These are phyloP conservation scores for Sugiyamaella smithiae DNA, from an alignment of 805 yeast species.

Conservation along the genomic window DNA sequence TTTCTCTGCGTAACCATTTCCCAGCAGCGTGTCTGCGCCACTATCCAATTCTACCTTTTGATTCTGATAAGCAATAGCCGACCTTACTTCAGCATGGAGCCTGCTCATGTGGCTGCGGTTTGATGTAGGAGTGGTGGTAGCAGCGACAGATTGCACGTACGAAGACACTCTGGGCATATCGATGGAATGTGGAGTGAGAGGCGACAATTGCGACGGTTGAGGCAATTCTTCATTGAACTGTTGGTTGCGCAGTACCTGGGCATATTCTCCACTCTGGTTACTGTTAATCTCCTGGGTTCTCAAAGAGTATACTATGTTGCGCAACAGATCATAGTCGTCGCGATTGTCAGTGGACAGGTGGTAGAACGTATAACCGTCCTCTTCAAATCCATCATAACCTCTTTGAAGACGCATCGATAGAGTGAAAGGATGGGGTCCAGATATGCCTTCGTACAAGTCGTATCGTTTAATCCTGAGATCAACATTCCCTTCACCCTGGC, in stretches of 20 bases:
- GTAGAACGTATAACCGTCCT: constrained; percentile 21
- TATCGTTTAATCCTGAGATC: constrained; percentile 13
- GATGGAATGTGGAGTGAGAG: too few relatives aligned
- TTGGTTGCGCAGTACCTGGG: neutral
- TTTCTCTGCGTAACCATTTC: neutral
- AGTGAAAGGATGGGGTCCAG: constrained; percentile 2
- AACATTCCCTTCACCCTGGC: constrained; percentile 2
- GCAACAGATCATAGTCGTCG: constrained; percentile 27
- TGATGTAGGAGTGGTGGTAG: too few relatives aligned
- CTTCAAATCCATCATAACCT: constrained; percentile 13
- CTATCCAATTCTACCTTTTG: too few relatives aligned
- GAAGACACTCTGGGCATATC: too few relatives aligned
- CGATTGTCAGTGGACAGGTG: constrained; percentile 26
- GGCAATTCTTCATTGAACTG: neutral
- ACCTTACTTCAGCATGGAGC: too few relatives aligned
- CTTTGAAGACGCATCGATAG: neutral
- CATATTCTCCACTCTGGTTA: neutral
- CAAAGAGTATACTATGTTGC: constrained; percentile 31
- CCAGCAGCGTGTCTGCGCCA: neutral
- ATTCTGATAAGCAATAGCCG: too few relatives aligned
- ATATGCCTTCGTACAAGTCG: constrained; percentile 19
- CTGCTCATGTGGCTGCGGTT: too few relatives aligned
- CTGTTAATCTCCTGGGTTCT: constrained; percentile 16
- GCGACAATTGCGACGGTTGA: neutral
- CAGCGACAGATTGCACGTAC: too few relatives aligned